These are phyloP conservation scores for Stemphylium vesicarium DNA, from an alignment of 2,329 filamentous ascomycete genomes.

Conservation along the genomic window DNA sequence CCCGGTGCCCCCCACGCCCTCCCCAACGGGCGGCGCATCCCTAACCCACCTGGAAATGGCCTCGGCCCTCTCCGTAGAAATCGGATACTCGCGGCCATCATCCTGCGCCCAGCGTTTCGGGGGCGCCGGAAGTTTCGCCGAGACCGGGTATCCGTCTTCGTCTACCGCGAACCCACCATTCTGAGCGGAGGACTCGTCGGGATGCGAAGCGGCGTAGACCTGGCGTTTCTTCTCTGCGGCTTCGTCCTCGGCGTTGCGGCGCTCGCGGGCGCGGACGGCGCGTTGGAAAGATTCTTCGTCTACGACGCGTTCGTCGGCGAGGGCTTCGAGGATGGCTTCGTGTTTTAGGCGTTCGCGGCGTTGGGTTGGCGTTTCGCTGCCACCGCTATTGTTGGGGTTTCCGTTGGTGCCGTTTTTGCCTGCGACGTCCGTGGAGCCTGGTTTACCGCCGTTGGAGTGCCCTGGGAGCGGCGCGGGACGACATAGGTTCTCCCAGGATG, in stretches of 20 bases:
- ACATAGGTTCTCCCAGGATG: slow-evolving; percentile 75
- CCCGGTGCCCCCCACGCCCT: slow-evolving; percentile 37
- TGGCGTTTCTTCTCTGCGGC: slow-evolving; percentile 42
- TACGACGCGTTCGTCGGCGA: slow-evolving; percentile 71
- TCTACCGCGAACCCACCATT: background rate
- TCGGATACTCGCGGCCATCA: slow-evolving; percentile 71
- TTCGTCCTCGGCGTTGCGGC: slow-evolving; percentile 63
- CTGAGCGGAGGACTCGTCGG: background rate
- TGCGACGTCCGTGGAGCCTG: background rate
- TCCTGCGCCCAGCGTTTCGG: slow-evolving; percentile 69
- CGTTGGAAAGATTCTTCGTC: slow-evolving; percentile 71
- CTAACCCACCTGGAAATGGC: slow-evolving; percentile 73
- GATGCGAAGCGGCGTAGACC: background rate
- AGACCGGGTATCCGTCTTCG: slow-evolving; percentile 2
- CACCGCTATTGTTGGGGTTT: background rate
- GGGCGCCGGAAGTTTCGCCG: slow-evolving; percentile 9
- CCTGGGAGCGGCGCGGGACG: slow-evolving; percentile 53
- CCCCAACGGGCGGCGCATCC: slow-evolving; percentile 53
- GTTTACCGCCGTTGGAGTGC: slow-evolving; percentile 7
- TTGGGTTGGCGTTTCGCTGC: slow-evolving; percentile 58
- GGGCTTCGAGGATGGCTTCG: slow-evolving; percentile 70
- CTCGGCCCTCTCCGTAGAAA: slow-evolving; percentile 72
- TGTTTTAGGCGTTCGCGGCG: slow-evolving; percentile 66
- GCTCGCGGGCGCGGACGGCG: slow-evolving; percentile 67
- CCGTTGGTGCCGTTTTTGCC: slow-evolving; percentile 2